Percentiles rank a stretch among this genome's conserved stretches.
These are phyloP conservation scores for Fusarium chaquense DNA, from an alignment of 2,329 filamentous ascomycete species.

Conservation along the genomic window DNA sequence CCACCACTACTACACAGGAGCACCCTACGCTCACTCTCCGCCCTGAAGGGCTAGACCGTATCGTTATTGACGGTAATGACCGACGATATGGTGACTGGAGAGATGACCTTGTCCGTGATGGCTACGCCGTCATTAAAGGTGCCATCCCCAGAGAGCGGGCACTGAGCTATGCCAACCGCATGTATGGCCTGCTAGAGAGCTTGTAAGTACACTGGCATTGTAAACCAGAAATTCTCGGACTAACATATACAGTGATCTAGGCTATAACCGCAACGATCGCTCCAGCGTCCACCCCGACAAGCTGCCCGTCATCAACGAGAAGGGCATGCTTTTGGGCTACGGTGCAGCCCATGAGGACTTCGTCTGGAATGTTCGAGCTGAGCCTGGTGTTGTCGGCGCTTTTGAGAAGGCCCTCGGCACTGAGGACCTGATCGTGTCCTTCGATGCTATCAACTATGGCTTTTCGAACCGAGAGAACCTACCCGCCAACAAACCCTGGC, in stretches of 20 bases:
- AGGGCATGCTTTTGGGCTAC: constrained; percentile 61
- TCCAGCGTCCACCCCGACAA: constrained; percentile 40
- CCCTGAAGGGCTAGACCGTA: constrained; percentile 38
- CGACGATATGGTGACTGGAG: constrained; percentile 42
- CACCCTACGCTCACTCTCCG: constrained; percentile 40
- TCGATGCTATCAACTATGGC: constrained; percentile 54
- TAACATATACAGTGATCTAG: constrained; percentile 25
- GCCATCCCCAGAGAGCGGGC: constrained; percentile 39
- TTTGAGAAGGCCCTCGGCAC: constrained; percentile 61
- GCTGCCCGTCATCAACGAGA: constrained; percentile 52
- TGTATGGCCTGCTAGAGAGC: constrained; percentile 42
- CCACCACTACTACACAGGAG: constrained; percentile 17
- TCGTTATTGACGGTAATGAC: constrained; percentile 37
- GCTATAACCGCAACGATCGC: constrained; percentile 39
- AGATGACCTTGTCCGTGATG: constrained; percentile 41
- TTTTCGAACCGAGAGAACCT: constrained; percentile 57
- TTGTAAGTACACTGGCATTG: constrained; percentile 14
- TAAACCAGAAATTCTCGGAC: accelerated
- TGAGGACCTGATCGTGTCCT: constrained; percentile 62
- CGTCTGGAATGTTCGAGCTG: constrained; percentile 59
- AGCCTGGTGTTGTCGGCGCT: constrained; percentile 59
- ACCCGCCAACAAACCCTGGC: constrained; percentile 39
- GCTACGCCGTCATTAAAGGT: constrained; percentile 39
- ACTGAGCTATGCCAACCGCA: constrained; percentile 42
- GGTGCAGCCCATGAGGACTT: constrained; percentile 62